phyloP scores from a whole-genome alignment of 768 basidiomycete genomes.

The Pleurotus citrinopileatus region DNA sequence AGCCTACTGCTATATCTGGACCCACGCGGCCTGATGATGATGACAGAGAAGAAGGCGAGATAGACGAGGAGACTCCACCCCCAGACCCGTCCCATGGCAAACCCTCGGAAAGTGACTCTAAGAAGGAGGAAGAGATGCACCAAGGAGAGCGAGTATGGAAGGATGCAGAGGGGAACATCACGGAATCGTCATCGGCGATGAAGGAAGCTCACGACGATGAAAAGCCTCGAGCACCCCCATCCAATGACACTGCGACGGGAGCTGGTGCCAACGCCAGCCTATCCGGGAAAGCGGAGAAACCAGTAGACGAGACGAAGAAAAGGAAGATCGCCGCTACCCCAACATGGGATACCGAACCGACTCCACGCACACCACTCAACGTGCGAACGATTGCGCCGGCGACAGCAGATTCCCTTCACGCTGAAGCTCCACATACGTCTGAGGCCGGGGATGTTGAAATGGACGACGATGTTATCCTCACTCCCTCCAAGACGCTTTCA shows the following conservation, averaged over 20 bases:
- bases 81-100: background rate
- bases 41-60: background rate
- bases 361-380: background rate
- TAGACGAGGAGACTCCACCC: background rate
- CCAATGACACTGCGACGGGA: no score
- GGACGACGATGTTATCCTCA: background rate
- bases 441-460: background rate
- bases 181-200: no score
- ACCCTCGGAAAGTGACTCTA: background rate
- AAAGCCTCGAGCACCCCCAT: no score
- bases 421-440: no score
- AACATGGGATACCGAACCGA: background rate
- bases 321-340: background rate
- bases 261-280: no score
- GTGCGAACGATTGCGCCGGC: background rate
- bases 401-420: no score
- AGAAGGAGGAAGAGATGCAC: background rate
- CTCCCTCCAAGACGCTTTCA: background rate
- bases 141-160: no score
- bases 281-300: background rate
- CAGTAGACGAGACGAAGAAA: background rate
- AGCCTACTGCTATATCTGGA: no score
- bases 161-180: no score
- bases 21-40: background rate
- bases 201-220: no score